Evolutionary conservation across 2,329 filamentous ascomycete genomes (phyloP).

Genomic region (Penicillium sp.): DNA sequence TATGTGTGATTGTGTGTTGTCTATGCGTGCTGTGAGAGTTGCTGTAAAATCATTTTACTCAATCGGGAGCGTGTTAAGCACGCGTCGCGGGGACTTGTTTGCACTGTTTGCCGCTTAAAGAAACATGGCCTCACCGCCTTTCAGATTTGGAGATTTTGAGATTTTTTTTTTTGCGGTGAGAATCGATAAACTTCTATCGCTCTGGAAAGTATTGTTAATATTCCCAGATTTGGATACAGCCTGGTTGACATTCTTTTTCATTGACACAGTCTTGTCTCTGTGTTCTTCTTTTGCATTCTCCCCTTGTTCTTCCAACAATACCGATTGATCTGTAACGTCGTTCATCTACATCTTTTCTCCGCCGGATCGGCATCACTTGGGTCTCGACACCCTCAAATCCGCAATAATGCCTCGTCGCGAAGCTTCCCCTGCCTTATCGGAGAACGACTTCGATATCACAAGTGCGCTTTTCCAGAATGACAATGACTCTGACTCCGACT

Average conservation of each 20-base stretch:
- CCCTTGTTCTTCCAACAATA: background rate
- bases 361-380: constrained; percentile 10
- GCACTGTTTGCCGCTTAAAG: constrained; percentile 19
- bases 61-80: constrained; percentile 39
- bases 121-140: constrained; percentile 14
- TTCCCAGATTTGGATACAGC: background rate
- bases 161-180: constrained; percentile 26
- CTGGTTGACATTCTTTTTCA: constrained; percentile 1
- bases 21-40: constrained; percentile 2
- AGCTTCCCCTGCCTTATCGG: constrained; percentile 79
- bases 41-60: constrained; percentile 35
- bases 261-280: background rate
- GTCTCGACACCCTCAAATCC: background rate
- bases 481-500: constrained; percentile 47
- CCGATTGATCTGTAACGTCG: constrained; percentile 4
- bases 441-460: constrained; percentile 89
- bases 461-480: constrained; percentile 69
- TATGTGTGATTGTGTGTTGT: constrained; percentile 10
- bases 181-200: constrained; percentile 2
- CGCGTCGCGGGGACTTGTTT: constrained; percentile 37
- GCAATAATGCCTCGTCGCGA: constrained; percentile 68
- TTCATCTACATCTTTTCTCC: constrained; percentile 10
- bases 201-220: background rate
- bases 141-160: constrained; percentile 9
- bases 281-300: background rate